phyloP scores from a whole-genome alignment of 2,329 filamentous ascomycete species.

The Cercospora janseana region DNA sequence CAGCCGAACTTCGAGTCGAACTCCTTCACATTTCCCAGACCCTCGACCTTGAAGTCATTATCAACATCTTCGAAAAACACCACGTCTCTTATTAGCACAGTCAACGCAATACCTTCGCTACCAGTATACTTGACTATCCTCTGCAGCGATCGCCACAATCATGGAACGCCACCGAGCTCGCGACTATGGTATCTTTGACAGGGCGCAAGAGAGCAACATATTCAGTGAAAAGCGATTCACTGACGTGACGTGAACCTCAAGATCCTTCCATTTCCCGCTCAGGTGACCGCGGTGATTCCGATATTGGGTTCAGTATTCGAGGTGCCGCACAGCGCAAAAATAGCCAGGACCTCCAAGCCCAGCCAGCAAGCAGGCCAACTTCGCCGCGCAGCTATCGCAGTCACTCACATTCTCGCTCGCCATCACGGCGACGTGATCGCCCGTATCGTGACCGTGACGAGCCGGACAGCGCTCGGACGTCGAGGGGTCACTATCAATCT shows the following conservation, averaged over 20 bases:
- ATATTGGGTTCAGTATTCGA: conserved; percentile 17
- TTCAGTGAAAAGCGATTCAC: conserved; percentile 18
- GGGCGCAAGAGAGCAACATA: conserved; percentile 18
- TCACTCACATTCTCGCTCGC: conserved; percentile 10
- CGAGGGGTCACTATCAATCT: conserved; percentile 5
- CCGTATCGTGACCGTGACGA: conserved; percentile 19
- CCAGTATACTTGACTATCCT: too few species aligned
- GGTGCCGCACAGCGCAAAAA: conserved; percentile 15
- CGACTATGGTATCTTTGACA: conserved; percentile 22
- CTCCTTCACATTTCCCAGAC: too few species aligned
- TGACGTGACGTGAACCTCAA: conserved; percentile 20
- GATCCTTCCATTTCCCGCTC: conserved; percentile 13
- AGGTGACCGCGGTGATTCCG: conserved; percentile 9
- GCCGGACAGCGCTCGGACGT: conserved; percentile 4
- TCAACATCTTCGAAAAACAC: too few species aligned
- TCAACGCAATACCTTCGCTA: too few species aligned
- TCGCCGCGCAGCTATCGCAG: conserved; percentile 1
- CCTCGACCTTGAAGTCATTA: too few species aligned
- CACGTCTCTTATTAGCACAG: too few species aligned
- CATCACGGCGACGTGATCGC: conserved; percentile 9
- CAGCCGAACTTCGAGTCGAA: too few species aligned
- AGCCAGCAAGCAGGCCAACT: conserved; percentile 4
- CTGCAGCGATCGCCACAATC: conserved; percentile 43
- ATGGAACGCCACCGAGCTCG: conserved; percentile 22
- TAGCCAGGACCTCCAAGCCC: conserved; percentile 1